phyloP scores from a whole-genome alignment of 768 basidiomycete species.

The Dacryopinax spathularia region DNA sequence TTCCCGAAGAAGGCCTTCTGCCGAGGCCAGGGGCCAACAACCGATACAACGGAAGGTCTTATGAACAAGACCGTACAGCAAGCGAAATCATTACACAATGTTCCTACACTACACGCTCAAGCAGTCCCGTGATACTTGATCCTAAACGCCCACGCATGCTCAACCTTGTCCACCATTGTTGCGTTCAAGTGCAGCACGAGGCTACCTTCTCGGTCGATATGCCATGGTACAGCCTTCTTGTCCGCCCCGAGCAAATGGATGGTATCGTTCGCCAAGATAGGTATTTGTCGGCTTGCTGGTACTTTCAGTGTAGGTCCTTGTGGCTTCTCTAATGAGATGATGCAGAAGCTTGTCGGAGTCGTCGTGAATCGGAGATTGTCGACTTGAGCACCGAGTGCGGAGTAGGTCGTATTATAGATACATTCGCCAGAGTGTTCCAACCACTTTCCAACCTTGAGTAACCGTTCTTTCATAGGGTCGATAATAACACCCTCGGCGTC shows the following conservation, averaged over 20 bases:
- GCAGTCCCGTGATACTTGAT: not conserved
- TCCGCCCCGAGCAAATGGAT: not conserved
- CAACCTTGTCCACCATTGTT: slow-evolving; percentile 2
- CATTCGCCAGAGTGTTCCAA: slow-evolving; percentile 37
- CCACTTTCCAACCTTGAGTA: slow-evolving; percentile 41
- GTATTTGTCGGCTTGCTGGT: not conserved
- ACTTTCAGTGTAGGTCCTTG: not conserved
- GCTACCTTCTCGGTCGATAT: not conserved
- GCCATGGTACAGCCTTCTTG: not conserved
- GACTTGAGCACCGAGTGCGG: slow-evolving; percentile 33
- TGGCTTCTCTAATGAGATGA: slow-evolving; percentile 29
- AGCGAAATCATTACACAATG: not conserved
- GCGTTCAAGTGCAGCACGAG: not conserved
- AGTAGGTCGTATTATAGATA: slow-evolving; percentile 39
- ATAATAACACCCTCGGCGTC: slow-evolving; percentile 42
- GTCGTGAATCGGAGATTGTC: slow-evolving; percentile 33
- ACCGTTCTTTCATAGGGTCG: slow-evolving; percentile 32
- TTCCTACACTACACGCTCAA: not conserved
- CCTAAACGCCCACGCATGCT: slow-evolving; percentile 1
- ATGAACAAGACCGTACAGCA: not conserved
- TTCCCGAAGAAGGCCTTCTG: not conserved
- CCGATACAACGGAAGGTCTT: no score
- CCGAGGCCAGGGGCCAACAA: not conserved
- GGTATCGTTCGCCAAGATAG: not conserved
- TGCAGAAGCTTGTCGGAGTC: slow-evolving; percentile 38